Percentiles rank a stretch among this genome's conserved stretches.
phyloP scores from a whole-genome alignment of 192 early-diverging fungal genomes.

The Coemansia sp. region DNA sequence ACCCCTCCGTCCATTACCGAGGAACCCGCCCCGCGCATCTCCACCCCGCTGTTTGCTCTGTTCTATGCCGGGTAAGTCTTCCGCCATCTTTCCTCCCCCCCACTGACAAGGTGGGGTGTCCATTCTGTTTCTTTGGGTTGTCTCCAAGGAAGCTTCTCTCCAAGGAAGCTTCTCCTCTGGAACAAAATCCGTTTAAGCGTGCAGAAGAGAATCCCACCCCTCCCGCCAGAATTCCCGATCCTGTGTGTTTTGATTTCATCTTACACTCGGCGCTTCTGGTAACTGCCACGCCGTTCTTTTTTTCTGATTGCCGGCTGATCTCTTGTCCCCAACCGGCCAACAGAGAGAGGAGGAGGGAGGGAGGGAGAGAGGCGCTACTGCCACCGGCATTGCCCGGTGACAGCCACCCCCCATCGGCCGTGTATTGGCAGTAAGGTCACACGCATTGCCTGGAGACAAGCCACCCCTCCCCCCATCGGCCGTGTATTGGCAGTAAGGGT shows the following conservation, averaged over 20 bases:
- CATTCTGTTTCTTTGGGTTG: background rate
- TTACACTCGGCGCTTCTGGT: too few relatives aligned
- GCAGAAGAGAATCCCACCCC: background rate
- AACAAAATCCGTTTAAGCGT: too few relatives aligned
- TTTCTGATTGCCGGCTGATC: too few relatives aligned
- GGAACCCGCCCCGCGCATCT: slow-evolving; percentile 14
- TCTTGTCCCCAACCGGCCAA: too few relatives aligned
- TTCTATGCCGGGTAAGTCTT: slow-evolving; percentile 39
- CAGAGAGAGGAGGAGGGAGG: too few relatives aligned
- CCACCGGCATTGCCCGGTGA: background rate
- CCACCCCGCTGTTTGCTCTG: slow-evolving; percentile 23
- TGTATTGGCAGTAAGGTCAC: background rate
- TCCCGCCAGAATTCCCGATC: background rate
- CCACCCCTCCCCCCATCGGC: background rate
- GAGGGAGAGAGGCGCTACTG: background rate
- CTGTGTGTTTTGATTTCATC: too few relatives aligned
- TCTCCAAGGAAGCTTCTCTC: too few relatives aligned
- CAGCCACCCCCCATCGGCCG: background rate
- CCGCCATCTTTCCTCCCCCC: background rate
- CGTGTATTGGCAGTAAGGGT: background rate
- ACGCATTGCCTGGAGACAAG: background rate
- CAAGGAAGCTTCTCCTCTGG: too few relatives aligned
- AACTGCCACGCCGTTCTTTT: too few relatives aligned
- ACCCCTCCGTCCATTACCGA: slow-evolving; percentile 26
- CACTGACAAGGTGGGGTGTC: too few relatives aligned